phyloP scores from a whole-genome alignment of 2,329 filamentous ascomycete species.

The Colletotrichum sp. region DNA sequence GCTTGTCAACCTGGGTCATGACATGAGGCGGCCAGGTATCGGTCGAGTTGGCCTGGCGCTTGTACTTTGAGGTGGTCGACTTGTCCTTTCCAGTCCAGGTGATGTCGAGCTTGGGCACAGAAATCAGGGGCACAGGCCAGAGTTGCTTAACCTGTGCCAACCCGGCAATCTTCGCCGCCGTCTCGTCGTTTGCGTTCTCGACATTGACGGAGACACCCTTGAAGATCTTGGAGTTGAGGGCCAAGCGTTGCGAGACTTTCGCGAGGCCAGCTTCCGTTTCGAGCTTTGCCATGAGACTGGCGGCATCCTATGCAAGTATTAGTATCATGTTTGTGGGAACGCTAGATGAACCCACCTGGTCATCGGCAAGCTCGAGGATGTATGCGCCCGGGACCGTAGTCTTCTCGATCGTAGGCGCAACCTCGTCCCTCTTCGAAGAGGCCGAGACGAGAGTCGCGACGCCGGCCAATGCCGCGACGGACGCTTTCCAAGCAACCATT shows the following conservation, averaged over 20 bases:
- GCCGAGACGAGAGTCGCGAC: neutral
- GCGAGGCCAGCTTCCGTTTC: slow-evolving; percentile 4
- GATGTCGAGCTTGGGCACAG: slow-evolving; percentile 42
- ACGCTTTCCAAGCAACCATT: slow-evolving; percentile 5
- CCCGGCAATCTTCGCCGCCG: slow-evolving; percentile 42
- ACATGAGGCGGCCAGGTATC: slow-evolving; percentile 52
- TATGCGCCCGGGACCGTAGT: slow-evolving; percentile 52
- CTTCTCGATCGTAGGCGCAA: slow-evolving; percentile 14
- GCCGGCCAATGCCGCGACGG: neutral
- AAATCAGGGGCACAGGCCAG: slow-evolving; percentile 53
- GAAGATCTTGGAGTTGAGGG: slow-evolving; percentile 29
- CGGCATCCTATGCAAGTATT: neutral
- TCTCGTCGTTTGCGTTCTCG: slow-evolving; percentile 46
- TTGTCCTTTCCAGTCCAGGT: slow-evolving; percentile 42
- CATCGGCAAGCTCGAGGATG: slow-evolving; percentile 58
- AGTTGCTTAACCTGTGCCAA: slow-evolving; percentile 52
- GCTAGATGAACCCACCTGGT: slow-evolving; percentile 39
- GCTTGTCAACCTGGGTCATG: slow-evolving; percentile 62
- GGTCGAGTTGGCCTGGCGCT: slow-evolving; percentile 30
- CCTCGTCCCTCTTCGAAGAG: neutral
- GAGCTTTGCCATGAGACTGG: slow-evolving; percentile 15
- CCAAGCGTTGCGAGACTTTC: slow-evolving; percentile 22
- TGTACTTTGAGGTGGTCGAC: neutral
- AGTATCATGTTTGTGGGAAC: neutral
- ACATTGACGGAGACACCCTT: slow-evolving; percentile 59